Evolutionary conservation across 2,329 filamentous ascomycete genomes (phyloP), one percentile per base, ranked within the genome.

Genomic region (Sclerotinia nivalis): DNA sequence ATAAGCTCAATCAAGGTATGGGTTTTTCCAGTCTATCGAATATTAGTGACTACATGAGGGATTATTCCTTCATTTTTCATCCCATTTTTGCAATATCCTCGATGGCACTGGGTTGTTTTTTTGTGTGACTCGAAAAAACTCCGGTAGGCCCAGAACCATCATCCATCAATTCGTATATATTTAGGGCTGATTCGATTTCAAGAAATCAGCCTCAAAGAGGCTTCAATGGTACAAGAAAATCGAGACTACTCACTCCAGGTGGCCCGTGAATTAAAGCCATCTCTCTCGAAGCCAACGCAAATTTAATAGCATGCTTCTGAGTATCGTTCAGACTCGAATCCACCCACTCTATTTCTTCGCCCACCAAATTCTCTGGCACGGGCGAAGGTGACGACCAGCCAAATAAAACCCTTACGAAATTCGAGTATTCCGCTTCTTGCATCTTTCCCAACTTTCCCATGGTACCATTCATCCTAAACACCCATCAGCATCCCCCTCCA

Each of bases 1-100:
- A 99, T 97, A 18, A 99, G 84, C 80, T 99, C 96, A 71, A 99
- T 95, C 52, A 99, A 82, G 0, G 96, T 98, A 78, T 98, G 95
- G 0, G 96, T 99, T 80, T 99, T 99, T 62, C 96, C 96, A 0
- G 96, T 99, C 84, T 89, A 25, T 64, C 1, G 18, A 61, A 40
- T 31, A 20, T 64, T 40, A 64, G 61, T 25, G 52, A 64, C 7
- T 12, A 40, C 15, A 7, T 52, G 22, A 34, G 12, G 4, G 9
- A 2, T 8, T 40, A 4, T 34, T 40, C 47, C 5, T 4, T n/a
- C 8, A 28, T 18, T 40, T 5, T 40, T 20, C 45, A 7, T 20
- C 2, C 9, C 13, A 52, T 64, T 28, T 12, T 50, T 18, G 4
- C 13, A 40, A 8, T 12, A 8, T 5, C 25, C 9, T n/a, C 9